Conservation (phyloP, 768 basidiomycete species). For the Cystofilobasidium capitatum region DNA sequence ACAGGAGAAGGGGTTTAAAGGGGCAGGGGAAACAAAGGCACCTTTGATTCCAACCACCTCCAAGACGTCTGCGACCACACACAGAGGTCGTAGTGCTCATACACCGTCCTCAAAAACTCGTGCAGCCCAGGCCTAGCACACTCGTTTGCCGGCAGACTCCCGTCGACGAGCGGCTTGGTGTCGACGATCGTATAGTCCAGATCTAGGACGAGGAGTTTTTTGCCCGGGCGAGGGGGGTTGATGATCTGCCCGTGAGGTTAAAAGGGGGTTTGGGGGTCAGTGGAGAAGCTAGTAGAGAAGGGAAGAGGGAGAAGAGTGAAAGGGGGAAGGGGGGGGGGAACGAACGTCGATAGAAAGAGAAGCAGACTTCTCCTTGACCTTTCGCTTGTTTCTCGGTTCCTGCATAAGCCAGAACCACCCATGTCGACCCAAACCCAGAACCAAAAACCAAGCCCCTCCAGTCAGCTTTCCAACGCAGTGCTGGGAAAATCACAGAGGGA, state of each 20-base stretch:
- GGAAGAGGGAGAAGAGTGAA: not conserved
- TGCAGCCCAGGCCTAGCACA: constrained; percentile 76
- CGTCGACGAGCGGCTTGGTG: constrained; percentile 72
- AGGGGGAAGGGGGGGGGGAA: not conserved
- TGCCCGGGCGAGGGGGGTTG: constrained; percentile 62
- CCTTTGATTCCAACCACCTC: constrained; percentile 65
- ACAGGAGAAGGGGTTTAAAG: not conserved
- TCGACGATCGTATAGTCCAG: constrained; percentile 64
- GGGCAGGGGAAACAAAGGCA: not conserved
- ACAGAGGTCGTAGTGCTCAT: constrained; percentile 69
- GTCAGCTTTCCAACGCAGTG: too few relatives aligned
- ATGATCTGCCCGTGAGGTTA: constrained; percentile 45
- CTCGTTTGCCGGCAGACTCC: constrained; percentile 65
- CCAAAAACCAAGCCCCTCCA: too few relatives aligned
- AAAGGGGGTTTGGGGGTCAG: not conserved
- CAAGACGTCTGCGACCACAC: constrained; percentile 85
- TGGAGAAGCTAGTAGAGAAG: too few relatives aligned
- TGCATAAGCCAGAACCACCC: too few relatives aligned
- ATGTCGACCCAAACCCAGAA: too few relatives aligned
- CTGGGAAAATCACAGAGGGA: not conserved
- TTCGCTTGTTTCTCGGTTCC: constrained; percentile 71
- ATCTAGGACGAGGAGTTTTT: constrained; percentile 73
- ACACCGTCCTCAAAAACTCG: constrained; percentile 50
- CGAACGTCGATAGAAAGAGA: constrained; percentile 42
- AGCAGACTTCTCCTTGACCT: constrained; percentile 62